A percentile compares a stretch with the other conserved stretches of the same genome.
Evolutionary conservation across 2,329 filamentous ascomycete species (phyloP).

Genomic region (Neoarthrinium moseri): DNA sequence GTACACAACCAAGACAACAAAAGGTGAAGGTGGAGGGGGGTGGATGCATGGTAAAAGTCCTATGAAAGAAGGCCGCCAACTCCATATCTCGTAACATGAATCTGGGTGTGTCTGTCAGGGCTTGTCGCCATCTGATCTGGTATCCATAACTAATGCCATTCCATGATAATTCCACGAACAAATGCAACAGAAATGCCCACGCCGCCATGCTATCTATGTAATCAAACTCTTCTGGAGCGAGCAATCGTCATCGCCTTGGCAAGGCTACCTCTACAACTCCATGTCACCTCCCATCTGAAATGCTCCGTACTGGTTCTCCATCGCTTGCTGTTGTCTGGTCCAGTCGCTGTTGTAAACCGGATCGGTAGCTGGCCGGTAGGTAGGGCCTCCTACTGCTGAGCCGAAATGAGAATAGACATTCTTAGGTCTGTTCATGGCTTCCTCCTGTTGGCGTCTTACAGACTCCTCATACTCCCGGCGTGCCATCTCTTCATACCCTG

Average conservation of each 20-base stretch:
- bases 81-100: not conserved
- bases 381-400: slow-evolving; percentile 32
- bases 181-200: not conserved
- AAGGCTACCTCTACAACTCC: slow-evolving; percentile 19
- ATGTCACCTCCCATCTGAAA: slow-evolving; percentile 46
- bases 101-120: not conserved
- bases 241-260: not conserved
- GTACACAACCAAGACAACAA: too few relatives aligned
- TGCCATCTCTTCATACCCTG: slow-evolving; percentile 73
- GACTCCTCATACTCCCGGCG: slow-evolving; percentile 61
- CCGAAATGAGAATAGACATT: slow-evolving; percentile 45
- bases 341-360: slow-evolving; percentile 62
- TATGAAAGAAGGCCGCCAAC: slow-evolving; percentile 5
- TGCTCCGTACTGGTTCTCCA: slow-evolving; percentile 69
- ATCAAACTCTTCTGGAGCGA: not conserved
- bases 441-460: slow-evolving; percentile 31
- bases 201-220: not conserved
- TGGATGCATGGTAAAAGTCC: not conserved
- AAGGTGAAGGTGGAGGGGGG: not conserved
- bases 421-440: slow-evolving; percentile 30
- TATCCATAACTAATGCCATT: not conserved
- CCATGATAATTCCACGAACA: not conserved
- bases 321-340: slow-evolving; percentile 50
- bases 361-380: slow-evolving; percentile 60
- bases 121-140: not conserved